Conservation (phyloP, 2,329 filamentous ascomycete species). For the Trichoderma sp. region DNA sequence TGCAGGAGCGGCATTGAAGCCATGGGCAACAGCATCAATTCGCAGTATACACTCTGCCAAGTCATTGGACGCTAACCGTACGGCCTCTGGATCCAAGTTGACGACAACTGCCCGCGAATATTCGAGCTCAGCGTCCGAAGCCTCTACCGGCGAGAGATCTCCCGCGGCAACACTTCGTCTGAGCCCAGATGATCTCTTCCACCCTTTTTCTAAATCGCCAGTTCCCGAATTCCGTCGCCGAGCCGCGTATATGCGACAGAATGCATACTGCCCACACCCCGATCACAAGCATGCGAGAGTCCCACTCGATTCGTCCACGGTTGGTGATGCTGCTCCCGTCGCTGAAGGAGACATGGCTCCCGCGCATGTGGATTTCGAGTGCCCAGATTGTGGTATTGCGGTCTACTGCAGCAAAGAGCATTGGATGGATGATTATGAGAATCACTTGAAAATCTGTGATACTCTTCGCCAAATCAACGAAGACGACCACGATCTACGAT, state of each 20-base stretch:
- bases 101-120: conserved; percentile 36
- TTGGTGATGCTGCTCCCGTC: conserved; percentile 60
- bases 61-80: conserved; percentile 30
- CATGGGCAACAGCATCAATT: conserved; percentile 38
- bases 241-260: conserved; percentile 88
- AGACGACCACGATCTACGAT: conserved; percentile 92
- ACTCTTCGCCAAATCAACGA: conserved; percentile 92
- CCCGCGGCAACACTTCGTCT: conserved; percentile 48
- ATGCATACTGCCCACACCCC: conserved; percentile 91
- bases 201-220: conserved; percentile 87
- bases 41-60: conserved; percentile 38
- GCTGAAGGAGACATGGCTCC: conserved; percentile 65
- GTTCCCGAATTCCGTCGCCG: conserved; percentile 84
- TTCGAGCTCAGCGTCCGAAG: conserved; percentile 36
- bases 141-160: conserved; percentile 35
- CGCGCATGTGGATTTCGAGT: conserved; percentile 88
- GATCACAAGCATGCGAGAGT: conserved; percentile 77
- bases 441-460: conserved; percentile 90
- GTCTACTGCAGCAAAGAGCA: conserved; percentile 94
- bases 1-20: conserved; percentile 32
- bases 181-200: conserved; percentile 82
- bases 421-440: conserved; percentile 94
- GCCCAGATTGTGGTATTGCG: conserved; percentile 92
- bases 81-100: conserved; percentile 31
- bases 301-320: conserved; percentile 65